A percentile compares a stretch with the other conserved stretches of the same genome.
Conservation (phyloP, 768 basidiomycete genomes). For the Suillus luteus region DNA sequence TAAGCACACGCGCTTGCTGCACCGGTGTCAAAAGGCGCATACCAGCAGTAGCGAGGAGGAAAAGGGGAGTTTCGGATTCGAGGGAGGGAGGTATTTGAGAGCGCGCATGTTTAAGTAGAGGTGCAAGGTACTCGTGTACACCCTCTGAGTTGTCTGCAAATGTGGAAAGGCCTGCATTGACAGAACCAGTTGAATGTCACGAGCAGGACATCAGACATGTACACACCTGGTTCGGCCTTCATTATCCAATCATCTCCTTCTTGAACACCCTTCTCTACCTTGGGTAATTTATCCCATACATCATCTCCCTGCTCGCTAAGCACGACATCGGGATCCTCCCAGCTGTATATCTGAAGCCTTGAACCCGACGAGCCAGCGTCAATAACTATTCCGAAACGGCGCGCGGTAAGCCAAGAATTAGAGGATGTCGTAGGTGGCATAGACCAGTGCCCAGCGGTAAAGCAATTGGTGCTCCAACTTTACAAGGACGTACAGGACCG, state of each 20-base stretch:
- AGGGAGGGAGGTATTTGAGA: constrained; percentile 85
- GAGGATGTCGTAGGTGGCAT: constrained; percentile 78
- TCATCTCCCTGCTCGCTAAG: constrained; percentile 52
- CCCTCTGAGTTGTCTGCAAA: constrained; percentile 68
- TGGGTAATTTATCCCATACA: constrained; percentile 63
- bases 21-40: constrained; percentile 83
- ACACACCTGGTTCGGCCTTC: constrained; percentile 88
- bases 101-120: constrained; percentile 81
- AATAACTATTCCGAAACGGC: constrained; percentile 92
- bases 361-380: constrained; percentile 99
- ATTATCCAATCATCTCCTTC: constrained; percentile 82
- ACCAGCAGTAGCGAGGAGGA: constrained; percentile 94
- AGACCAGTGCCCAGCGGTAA: constrained; percentile 20
- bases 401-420: constrained; percentile 75
- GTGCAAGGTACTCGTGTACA: constrained; percentile 76
- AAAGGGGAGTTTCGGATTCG: constrained; percentile 83
- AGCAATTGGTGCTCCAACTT: constrained; percentile 6
- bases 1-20: constrained; percentile 73
- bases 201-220: constrained; percentile 30
- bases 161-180: constrained; percentile 76
- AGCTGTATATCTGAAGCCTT: constrained; percentile 94
- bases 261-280: constrained; percentile 89
- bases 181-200: neutral
- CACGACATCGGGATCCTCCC: constrained; percentile 77
- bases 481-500: neutral